Percentiles rank a stretch among this genome's conserved stretches.
Evolutionary conservation across 2,329 filamentous ascomycete genomes (phyloP).

Genomic region (Cadophora malorum): DNA sequence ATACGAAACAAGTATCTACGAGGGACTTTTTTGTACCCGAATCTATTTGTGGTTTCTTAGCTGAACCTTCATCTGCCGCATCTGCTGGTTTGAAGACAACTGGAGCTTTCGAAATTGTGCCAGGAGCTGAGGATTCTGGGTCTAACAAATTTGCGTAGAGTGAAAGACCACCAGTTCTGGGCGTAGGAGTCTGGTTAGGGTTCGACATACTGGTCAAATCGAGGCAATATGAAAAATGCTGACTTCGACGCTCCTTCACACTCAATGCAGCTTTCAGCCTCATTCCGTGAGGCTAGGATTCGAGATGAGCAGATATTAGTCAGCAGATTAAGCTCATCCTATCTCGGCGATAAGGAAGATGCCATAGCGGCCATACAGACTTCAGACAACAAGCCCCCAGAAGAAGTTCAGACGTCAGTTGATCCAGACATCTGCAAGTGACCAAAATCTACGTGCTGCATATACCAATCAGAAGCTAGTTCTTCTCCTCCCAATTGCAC

Average conservation of each 20-base stretch:
- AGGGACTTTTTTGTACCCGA: conserved; percentile 58
- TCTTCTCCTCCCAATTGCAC: conserved; percentile 19
- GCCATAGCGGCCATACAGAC: conserved; percentile 16
- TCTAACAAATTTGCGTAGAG: conserved; percentile 87
- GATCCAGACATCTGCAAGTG: conserved; percentile 1
- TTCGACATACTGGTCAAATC: conserved; percentile 40
- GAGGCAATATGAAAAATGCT: background rate
- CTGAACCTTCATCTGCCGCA: conserved; percentile 52
- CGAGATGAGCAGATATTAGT: background rate
- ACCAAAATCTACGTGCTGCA: background rate
- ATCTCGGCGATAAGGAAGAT: conserved; percentile 24
- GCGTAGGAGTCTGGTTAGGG: conserved; percentile 38
- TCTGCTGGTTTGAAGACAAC: conserved; percentile 67
- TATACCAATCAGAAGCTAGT: conserved; percentile 19
- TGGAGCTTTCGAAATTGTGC: conserved; percentile 77
- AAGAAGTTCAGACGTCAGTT: conserved; percentile 5
- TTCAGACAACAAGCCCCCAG: background rate
- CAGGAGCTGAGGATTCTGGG: conserved; percentile 56
- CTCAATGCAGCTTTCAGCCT: conserved; percentile 29
- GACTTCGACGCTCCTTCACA: conserved; percentile 1
- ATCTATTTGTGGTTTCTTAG: conserved; percentile 66
- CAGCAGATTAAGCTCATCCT: conserved; percentile 4
- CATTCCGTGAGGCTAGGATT: conserved; percentile 31
- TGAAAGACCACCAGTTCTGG: conserved; percentile 62
- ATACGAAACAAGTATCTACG: conserved; percentile 42